Base-by-base conservation (phyloP, 306 rosid species). In the Dryas octopetala region DNA sequence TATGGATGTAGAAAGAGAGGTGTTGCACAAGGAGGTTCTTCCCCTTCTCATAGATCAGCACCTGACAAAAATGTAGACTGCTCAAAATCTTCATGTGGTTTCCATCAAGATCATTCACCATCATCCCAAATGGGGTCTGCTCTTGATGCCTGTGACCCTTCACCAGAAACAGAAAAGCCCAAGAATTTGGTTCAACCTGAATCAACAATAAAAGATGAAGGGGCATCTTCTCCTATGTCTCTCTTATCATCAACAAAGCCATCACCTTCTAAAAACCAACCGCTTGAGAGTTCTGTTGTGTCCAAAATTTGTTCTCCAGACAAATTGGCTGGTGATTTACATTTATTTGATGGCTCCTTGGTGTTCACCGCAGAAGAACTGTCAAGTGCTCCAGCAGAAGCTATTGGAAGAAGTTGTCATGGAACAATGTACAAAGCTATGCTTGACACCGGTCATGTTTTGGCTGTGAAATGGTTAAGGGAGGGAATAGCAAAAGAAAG, bases 401-500 rank as follows among this genome's bases (percentile, higher is more conserved):
- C 83, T 80, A 77, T 88, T 44, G 90, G 90, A 26, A 88, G 86
- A 76, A 92, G 96, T 78, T 92, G 96, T 78, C 97, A 92, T 68
- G 97, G 97, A 68, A 86, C 87, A 59, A 83, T 88, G 50, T 92
- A 88, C 73, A 92, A 88, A 82, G 93, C 96, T 47, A 82, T 87
- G 62, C 93, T 92, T 9, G 80, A 81, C 43, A 85, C 97, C 13
- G 96, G 91, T 74, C 89, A 81, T 74, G 68, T 75, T 59, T 73
- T 92, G 85, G 90, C 90, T 61, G 88, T 89, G 73, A 92, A 89
- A 80, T 88, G 93, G 91, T 81, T 92, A 68, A 81, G 82, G 82
- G 91, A 92, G 74, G 93, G 91, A 83, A 92, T 85, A 79, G 86
- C 90, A n/a, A 90, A 92, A 85, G 93, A 90, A 5, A 88, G 83